Evolutionary conservation across 83 land plant species (phyloP), one percentile per base, ranked within the genome.

Genomic region (Picea engelmannii): DNA sequence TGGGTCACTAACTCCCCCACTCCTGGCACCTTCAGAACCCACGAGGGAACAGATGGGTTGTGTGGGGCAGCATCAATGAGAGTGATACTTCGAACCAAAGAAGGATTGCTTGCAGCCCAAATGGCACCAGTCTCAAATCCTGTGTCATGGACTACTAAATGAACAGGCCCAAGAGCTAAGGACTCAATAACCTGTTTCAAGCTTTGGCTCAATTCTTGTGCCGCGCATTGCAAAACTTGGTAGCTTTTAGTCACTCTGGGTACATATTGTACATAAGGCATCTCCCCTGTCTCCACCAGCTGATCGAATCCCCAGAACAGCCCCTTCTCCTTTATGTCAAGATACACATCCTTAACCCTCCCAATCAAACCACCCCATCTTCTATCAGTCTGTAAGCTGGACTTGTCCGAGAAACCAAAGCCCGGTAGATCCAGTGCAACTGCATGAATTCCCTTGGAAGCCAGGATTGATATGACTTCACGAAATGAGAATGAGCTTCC

Each of bases 371-470:
- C 90, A 44, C 70, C 9, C 73, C 65, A 79, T 35, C 17, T 66
- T 12, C 49, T 78, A 60, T 83, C 85, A 23, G 67, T 80, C 76
- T 67, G 79, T 7, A 83, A 59, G 79, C 80, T 40, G 21, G 65
- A 78, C 35, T 82, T 83, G 49, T 92, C 96, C 6, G 96, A 94
- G 82, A 94, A 90, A 27, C 96, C 96, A 40, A 87, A 88, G 12
- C 96, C 96, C 5, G 96, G 96, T 20, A 92, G 87, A 82, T 94
- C 96, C 76, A 92, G 49, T 12, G 93, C 94, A 15, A 92, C 87
- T 7, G 83, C 95, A 27, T 78, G 88, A 60, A 94, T 75, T 58
- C 89, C 89, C 70, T 63, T 82, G 0, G 85, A 66, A 2, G 83
- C 87, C 60, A 94, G 84, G 74, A 17, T 49, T 4, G 60, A 38